Evolutionary conservation across 176 grass and related monocot genomes (phyloP), one percentile per base, ranked within the genome.

Genomic region (Triticum monococcum): DNA sequence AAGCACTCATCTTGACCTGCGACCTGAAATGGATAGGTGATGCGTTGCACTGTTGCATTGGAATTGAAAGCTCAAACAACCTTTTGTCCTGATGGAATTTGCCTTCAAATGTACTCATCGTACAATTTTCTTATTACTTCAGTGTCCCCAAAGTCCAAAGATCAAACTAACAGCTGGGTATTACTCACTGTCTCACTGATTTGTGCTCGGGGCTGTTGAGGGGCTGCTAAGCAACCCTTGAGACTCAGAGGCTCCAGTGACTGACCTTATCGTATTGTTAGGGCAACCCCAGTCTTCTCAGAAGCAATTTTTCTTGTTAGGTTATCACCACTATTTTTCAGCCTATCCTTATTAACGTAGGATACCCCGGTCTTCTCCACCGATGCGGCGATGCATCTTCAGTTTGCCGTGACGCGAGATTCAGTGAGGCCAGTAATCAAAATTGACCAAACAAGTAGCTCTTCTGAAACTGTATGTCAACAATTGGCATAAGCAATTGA

Each of bases 71-170:
- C 16, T 80, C 46, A 68, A 17, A 59, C 50, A 54, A 18, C 5
- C 3, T 43, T 91, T 16, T 90, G 23, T 16, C 38, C 36, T 83
- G 6, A 45, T 73, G 66, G 31, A 45, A 11, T 78, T 86, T 81
- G 16, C 35, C 75, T 22, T 79, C 5, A 40, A n/a, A 56, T 40
- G 38, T 25, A 75, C 41, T 10, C 43, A 18, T 59, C 20, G 3
- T 57, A 52, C 3, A 45, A 57, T 68, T 35, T 85, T 52, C 38
- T 52, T 69, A 36, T 17, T 26, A 52, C 33, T 72, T 72, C 54
- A 35, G 41, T n/a, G 17, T 35, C 20, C 7, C 9, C 83, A 16
- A 22, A 59, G 9, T 45, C 31, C 52, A 83, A 46, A 68, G 3
- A 37, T 54, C 0, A 2, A 28, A 65, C 17, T 54, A 56, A 64